Conservation (phyloP, 352 stramenopile species). For the Aphanomyces stellatus region DNA sequence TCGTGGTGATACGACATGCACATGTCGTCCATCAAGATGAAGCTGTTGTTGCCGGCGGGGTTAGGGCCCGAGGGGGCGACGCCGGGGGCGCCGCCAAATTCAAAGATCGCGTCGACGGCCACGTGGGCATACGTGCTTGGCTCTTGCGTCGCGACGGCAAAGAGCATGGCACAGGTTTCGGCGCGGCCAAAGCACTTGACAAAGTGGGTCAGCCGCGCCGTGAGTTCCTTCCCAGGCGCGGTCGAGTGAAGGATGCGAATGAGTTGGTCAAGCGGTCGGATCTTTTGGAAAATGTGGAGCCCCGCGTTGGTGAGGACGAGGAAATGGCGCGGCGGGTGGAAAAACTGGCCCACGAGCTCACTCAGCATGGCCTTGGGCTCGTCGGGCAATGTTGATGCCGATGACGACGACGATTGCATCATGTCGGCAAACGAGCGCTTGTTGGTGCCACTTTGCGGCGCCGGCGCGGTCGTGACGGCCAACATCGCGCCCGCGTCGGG, state of each 20-base stretch:
- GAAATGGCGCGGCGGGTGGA: conserved; percentile 69
- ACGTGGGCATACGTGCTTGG: conserved; percentile 66
- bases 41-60: conserved; percentile 24
- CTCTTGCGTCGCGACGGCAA: conserved; percentile 44
- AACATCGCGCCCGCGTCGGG: no score
- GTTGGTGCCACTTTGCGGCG: conserved; percentile 21
- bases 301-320: conserved; percentile 75
- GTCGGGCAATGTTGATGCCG: background rate
- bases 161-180: conserved; percentile 84
- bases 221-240: conserved; percentile 51
- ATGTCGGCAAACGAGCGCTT: conserved; percentile 70
- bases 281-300: conserved; percentile 87
- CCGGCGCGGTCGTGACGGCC: conserved; percentile 21
- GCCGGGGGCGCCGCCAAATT: conserved; percentile 37
- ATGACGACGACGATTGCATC: background rate
- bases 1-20: conserved; percentile 84
- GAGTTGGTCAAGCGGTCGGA: conserved; percentile 82
- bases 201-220: conserved; percentile 56
- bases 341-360: conserved; percentile 83
- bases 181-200: conserved; percentile 75
- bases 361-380: conserved; percentile 37
- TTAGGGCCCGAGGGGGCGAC: background rate
- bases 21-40: conserved; percentile 80
- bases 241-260: conserved; percentile 61
- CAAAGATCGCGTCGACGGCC: conserved; percentile 76